Evolutionary conservation across 495 filamentous ascomycete species (phyloP), one percentile per base, ranked within the genome.

Genomic region (Xanthoparmelia taractica): DNA sequence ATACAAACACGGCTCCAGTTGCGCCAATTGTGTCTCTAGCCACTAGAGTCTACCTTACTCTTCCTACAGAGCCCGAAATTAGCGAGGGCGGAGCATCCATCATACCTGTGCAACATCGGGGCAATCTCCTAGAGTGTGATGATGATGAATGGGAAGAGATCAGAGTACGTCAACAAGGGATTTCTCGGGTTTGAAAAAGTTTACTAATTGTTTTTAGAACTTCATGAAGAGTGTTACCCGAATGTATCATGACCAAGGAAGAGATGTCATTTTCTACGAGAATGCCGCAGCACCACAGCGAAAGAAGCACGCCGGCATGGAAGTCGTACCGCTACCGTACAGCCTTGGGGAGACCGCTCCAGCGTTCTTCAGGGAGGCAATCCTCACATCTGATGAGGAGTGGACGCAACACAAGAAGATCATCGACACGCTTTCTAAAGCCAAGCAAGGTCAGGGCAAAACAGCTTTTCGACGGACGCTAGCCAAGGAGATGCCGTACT

Each of bases 141-240:
- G 95, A 97, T 71, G 95, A 97, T 69, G 94, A 98, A 73, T 98
- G 95, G 94, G 94, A 98, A 68, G 94, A 98, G 71, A 90, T 98
- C 45, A 87, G 92, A 52, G 75, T 77, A 66, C 55, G 61, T 63
- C 31, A 29, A 25, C 11, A 11, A 52, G 62, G 11, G 10, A 43
- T 13, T 34, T 43, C 38, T 33, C 20, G 58, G 47, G 25, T 54
- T n/a, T 25, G 2, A 54, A 18, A 11, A 8, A 56, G 2, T 12
- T 36, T 18, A 15, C 40, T 67, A 34, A 60, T 41, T 20, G 25
- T 41, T 20, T 3, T 56, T 31, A 78, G 73, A 98, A 98, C 74
- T 98, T 98, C 75, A 97, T 97, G 92, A 98, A 98, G 77, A 88
- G 84, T 70, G 82, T 98, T 37, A 97, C 87, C 2, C 85, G 92